These are phyloP conservation scores for Talaromyces adpressus DNA, from an alignment of 495 filamentous ascomycete species.

Conservation along the genomic window DNA sequence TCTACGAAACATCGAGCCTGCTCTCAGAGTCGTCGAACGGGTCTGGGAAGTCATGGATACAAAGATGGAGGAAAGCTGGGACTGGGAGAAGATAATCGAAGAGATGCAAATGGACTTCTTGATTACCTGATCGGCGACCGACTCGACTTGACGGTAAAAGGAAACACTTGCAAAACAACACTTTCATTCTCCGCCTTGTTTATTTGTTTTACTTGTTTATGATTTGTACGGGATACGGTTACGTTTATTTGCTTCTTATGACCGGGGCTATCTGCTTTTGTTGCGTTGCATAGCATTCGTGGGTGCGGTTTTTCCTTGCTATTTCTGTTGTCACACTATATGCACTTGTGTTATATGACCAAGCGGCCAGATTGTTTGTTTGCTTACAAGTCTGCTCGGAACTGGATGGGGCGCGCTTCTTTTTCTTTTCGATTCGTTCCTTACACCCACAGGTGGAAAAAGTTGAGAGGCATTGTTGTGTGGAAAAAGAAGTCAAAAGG, in stretches of 20 bases:
- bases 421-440: background rate
- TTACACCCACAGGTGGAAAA: background rate
- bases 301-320: background rate
- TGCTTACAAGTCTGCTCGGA: background rate
- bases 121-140: slow-evolving; percentile 45
- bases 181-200: slow-evolving; percentile 2
- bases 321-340: slow-evolving; percentile 2
- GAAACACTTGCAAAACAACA: too few relatives aligned
- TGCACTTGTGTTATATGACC: background rate
- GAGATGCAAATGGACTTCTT: slow-evolving; percentile 78
- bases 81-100: slow-evolving; percentile 80
- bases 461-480: background rate
- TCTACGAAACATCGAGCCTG: slow-evolving; percentile 73
- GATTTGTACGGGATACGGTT: slow-evolving; percentile 6
- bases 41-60: slow-evolving; percentile 80
- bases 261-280: background rate
- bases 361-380: background rate
- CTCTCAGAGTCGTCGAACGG: slow-evolving; percentile 65
- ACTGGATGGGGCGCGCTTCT: background rate
- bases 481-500: background rate
- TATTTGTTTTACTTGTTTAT: slow-evolving; percentile 21
- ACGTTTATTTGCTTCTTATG: background rate
- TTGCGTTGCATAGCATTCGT: slow-evolving; percentile 2
- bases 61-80: slow-evolving; percentile 72
- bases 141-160: background rate